Evolutionary conservation across 73 alveolate genomes (phyloP), one percentile per base, ranked within the genome.

Genomic region (Vitrella brassicaformis): DNA sequence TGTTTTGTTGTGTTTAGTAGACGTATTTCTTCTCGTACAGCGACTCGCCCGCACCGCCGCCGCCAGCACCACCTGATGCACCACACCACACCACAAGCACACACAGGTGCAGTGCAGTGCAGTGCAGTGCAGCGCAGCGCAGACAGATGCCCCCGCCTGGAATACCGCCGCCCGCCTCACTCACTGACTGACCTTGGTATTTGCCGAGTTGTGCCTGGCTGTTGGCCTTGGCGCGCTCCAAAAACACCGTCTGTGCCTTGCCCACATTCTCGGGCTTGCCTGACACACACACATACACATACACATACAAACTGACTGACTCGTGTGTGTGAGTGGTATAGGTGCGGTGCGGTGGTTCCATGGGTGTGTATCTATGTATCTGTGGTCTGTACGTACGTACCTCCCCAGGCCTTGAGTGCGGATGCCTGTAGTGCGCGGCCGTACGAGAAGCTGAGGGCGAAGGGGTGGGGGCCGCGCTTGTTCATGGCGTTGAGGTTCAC

Each of bases 341-440:
- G n/a, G n/a, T n/a, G n/a, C n/a, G n/a, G n/a, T n/a, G n/a, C n/a
- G n/a, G n/a, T n/a, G n/a, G n/a, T n/a, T n/a, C n/a, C n/a, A n/a
- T n/a, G n/a, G n/a, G n/a, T n/a, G n/a, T n/a, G n/a, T n/a, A n/a
- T n/a, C n/a, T n/a, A n/a, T n/a, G n/a, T n/a, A 39, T 39, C 14
- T 39, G 14, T 39, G 22, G 4, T 8, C 56, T 39, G 4, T 14
- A 39, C 97, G 28, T 47, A 80, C 85, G 87, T 92, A 14, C 98
- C 98, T n/a, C 66, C 85, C 96, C 97, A 93, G 70, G 97, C 85
- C 93, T 89, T 92, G 31, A 93, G 87, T 75, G 90, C 75, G 31
- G 96, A 47, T 47, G 86, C 71, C 81, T 93, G 91, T 68, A 93
- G 94, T 19, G 98, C 98, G 72, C 98, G 82, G 25, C 97, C 98